Conservation (phyloP, 129 eudicot species). For the Helianthus tuberosus region DNA sequence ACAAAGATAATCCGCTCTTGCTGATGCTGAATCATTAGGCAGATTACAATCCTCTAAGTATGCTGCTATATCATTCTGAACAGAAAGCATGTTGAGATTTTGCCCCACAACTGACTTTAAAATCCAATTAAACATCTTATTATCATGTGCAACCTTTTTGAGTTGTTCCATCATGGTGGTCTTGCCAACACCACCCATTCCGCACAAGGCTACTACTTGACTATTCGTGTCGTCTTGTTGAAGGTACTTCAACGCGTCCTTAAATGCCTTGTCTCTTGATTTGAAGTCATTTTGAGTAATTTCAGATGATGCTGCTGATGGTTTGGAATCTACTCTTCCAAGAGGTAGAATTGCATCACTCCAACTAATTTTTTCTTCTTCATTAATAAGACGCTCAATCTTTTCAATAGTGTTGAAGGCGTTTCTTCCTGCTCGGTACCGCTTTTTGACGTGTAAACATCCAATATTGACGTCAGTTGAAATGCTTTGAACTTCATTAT, state of each 20-base stretch:
- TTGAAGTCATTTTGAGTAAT: not conserved
- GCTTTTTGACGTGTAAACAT: constrained; percentile 6
- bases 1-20: constrained; percentile 21
- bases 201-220: constrained; percentile 19
- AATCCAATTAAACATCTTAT: not conserved
- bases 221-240: constrained; percentile 2
- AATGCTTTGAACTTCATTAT: not conserved
- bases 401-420: not conserved
- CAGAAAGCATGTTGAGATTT: not conserved
- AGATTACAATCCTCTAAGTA: not conserved
- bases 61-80: constrained; percentile 12
- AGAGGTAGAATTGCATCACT: not conserved
- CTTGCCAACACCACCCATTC: constrained; percentile 31
- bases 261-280: not conserved
- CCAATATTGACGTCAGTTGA: not conserved
- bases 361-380: not conserved
- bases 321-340: not conserved
- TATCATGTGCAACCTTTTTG: not conserved
- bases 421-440: not conserved
- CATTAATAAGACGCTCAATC: not conserved
- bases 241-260: not conserved
- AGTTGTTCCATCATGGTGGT: constrained; percentile 35
- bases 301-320: not conserved
- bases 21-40: not conserved
- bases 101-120: constrained; percentile 16